Evolutionary conservation across 306 rosid genomes (phyloP).

Genomic region (Vigna nakashimae): DNA sequence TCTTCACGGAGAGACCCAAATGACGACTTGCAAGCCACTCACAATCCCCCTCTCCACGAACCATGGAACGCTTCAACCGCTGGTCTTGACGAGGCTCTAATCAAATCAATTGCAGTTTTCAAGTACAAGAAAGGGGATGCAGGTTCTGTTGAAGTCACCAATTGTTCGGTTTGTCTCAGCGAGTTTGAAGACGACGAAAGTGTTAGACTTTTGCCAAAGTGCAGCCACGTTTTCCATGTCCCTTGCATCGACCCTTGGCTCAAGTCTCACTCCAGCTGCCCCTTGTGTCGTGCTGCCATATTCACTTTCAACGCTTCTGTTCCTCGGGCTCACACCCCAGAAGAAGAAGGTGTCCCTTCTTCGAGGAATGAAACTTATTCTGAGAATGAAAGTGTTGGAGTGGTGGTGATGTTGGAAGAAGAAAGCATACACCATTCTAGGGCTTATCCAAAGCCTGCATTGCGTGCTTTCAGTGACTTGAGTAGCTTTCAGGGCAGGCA

Average conservation of each 20-base stretch:
- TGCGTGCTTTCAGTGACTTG: conserved; percentile 65
- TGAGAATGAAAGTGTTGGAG: conserved; percentile 39
- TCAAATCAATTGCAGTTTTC: conserved; percentile 64
- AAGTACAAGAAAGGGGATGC: conserved; percentile 65
- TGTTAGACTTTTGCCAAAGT: conserved; percentile 74
- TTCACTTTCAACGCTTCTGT: conserved; percentile 40
- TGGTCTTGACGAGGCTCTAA: conserved; percentile 76
- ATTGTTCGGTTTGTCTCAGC: conserved; percentile 84
- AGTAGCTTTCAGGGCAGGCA: conserved; percentile 60
- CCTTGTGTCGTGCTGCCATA: conserved; percentile 75
- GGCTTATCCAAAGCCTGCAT: conserved; percentile 45
- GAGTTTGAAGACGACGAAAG: conserved; percentile 78
- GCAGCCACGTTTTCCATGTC: conserved; percentile 82
- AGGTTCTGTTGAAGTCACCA: conserved; percentile 54
- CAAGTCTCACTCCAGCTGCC: conserved; percentile 75
- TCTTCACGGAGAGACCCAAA: conserved; percentile 37
- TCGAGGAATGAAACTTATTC: conserved; percentile 27
- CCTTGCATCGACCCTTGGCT: conserved; percentile 91
- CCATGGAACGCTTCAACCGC: conserved; percentile 57
- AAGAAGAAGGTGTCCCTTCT: conserved; percentile 30
- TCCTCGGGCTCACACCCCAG: not conserved
- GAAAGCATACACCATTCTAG: conserved; percentile 4
- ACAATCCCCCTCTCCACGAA: conserved; percentile 50
- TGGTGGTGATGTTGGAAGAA: conserved; percentile 34
- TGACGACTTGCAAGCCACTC: conserved; percentile 48